A percentile compares a stretch with the other conserved stretches of the same genome.
phyloP scores from a whole-genome alignment of 2,329 filamentous ascomycete species.

The Teratosphaeria epicoccoides region DNA sequence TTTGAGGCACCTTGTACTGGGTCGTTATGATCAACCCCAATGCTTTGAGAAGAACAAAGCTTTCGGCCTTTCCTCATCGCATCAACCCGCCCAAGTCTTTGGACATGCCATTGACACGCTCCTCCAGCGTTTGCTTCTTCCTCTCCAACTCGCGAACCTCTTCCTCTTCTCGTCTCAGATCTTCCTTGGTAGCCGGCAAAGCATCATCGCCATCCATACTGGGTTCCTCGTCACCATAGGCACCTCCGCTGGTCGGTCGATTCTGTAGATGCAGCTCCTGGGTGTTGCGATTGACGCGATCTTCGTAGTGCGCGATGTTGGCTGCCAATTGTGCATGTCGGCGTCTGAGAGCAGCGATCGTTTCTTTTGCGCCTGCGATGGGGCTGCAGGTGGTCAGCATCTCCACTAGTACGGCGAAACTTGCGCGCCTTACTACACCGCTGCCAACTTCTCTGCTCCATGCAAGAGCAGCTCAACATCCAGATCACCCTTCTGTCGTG shows the following conservation, averaged over 20 bases:
- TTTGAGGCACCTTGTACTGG: too few species aligned
- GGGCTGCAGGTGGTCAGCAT: slow-evolving; percentile 37
- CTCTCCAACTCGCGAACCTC: slow-evolving; percentile 53
- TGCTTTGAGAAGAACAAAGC: too few species aligned
- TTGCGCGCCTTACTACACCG: slow-evolving; percentile 55
- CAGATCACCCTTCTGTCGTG: slow-evolving; percentile 52
- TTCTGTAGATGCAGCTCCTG: slow-evolving; percentile 65
- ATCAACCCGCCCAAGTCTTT: slow-evolving; percentile 54
- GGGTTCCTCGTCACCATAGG: slow-evolving; percentile 46
- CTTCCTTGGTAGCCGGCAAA: slow-evolving; percentile 52
- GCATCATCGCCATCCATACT: slow-evolving; percentile 27
- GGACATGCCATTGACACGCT: slow-evolving; percentile 57
- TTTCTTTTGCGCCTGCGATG: slow-evolving; percentile 64
- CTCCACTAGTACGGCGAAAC: not conserved
- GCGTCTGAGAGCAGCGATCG: slow-evolving; percentile 60
- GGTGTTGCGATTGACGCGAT: slow-evolving; percentile 64
- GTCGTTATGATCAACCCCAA: too few species aligned
- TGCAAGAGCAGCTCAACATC: slow-evolving; percentile 76
- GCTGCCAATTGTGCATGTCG: slow-evolving; percentile 60
- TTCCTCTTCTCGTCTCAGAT: slow-evolving; percentile 58
- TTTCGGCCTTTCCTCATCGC: slow-evolving; percentile 29
- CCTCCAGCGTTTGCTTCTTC: slow-evolving; percentile 52
- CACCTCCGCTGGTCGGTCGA: slow-evolving; percentile 39
- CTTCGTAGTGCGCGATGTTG: slow-evolving; percentile 72
- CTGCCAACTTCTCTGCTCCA: slow-evolving; percentile 82